Percentiles rank a stretch among this genome's conserved stretches.
phyloP scores from a whole-genome alignment of 2,329 filamentous ascomycete species.

The Tolypocladium ovalisporum region DNA sequence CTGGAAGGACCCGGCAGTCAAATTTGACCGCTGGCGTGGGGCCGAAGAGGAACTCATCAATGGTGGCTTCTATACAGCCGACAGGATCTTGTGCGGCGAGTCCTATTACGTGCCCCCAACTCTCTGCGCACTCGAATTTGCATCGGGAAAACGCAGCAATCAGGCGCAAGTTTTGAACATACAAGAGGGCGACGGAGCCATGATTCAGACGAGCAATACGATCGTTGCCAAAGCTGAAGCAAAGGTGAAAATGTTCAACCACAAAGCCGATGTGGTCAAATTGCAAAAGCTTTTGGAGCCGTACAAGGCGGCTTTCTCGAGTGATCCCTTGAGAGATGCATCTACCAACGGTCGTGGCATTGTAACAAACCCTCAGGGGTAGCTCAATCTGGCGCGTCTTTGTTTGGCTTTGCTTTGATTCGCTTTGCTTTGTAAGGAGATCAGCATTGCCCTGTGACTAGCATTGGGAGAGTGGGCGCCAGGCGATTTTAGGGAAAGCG shows the following conservation, averaged over 20 bases:
- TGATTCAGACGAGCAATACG: background rate
- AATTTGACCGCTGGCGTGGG: conserved; percentile 57
- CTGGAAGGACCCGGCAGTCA: conserved; percentile 57
- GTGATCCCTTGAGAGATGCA: background rate
- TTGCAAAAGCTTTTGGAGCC: conserved; percentile 4
- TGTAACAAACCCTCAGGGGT: no score
- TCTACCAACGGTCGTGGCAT: background rate
- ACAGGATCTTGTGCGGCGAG: conserved; percentile 22
- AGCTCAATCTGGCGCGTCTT: no score
- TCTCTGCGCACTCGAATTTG: conserved; percentile 22
- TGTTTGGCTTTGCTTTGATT: background rate
- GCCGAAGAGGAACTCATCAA: conserved; percentile 52
- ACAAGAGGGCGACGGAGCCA: conserved; percentile 1
- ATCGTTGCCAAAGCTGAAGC: background rate
- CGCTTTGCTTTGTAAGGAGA: background rate
- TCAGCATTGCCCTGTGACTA: background rate
- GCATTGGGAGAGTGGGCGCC: background rate
- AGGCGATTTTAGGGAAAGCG: background rate
- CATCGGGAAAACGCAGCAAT: conserved; percentile 4
- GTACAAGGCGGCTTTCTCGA: conserved; percentile 1
- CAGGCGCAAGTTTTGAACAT: conserved; percentile 10
- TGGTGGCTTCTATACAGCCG: conserved; percentile 56
- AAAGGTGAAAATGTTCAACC: conserved; percentile 8
- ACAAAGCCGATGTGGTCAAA: conserved; percentile 8
- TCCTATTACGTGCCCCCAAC: conserved; percentile 24